phyloP scores from a whole-genome alignment of 495 filamentous ascomycete species.

The Talaromyces nanjingensis region DNA sequence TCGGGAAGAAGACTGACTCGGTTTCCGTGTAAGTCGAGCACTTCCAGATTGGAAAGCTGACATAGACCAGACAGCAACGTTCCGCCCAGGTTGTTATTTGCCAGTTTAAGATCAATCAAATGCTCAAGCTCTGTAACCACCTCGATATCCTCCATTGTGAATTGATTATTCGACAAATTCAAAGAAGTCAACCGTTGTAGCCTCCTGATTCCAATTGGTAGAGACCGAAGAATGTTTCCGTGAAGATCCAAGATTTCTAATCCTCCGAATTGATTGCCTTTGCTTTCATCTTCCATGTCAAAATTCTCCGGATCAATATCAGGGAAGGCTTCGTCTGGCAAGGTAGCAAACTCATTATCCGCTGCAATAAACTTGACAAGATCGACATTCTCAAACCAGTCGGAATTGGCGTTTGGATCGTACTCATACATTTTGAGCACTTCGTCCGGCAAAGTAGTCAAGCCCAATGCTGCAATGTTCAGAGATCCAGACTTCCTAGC shows the following conservation, averaged over 20 bases:
- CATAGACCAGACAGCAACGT: conserved; percentile 49
- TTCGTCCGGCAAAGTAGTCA: conserved; percentile 73
- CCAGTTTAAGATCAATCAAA: conserved; percentile 74
- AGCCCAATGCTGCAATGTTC: conserved; percentile 80
- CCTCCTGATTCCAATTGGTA: conserved; percentile 71
- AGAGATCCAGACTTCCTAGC: conserved; percentile 76
- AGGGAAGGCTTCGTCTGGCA: conserved; percentile 70
- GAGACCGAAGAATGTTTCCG: conserved; percentile 62
- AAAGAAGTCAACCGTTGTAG: conserved; percentile 67
- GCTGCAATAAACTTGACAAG: conserved; percentile 82
- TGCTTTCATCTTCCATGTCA: conserved; percentile 53
- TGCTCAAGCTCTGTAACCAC: conserved; percentile 61
- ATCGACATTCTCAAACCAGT: conserved; percentile 93
- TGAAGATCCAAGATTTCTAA: conserved; percentile 80
- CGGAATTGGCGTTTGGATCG: conserved; percentile 50
- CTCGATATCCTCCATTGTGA: conserved; percentile 63
- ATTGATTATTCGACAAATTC: conserved; percentile 79
- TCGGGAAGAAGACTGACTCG: conserved; percentile 67
- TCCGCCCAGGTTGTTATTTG: conserved; percentile 69
- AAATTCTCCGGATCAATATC: conserved; percentile 53
- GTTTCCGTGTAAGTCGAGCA: conserved; percentile 77
- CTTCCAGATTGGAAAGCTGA: conserved; percentile 60
- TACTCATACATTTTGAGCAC: conserved; percentile 85
- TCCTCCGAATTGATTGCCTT: conserved; percentile 73
- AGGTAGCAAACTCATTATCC: conserved; percentile 77